These are phyloP conservation scores for Geosmithia flava DNA, from an alignment of 2,329 filamentous ascomycete species.

Conservation along the genomic window DNA sequence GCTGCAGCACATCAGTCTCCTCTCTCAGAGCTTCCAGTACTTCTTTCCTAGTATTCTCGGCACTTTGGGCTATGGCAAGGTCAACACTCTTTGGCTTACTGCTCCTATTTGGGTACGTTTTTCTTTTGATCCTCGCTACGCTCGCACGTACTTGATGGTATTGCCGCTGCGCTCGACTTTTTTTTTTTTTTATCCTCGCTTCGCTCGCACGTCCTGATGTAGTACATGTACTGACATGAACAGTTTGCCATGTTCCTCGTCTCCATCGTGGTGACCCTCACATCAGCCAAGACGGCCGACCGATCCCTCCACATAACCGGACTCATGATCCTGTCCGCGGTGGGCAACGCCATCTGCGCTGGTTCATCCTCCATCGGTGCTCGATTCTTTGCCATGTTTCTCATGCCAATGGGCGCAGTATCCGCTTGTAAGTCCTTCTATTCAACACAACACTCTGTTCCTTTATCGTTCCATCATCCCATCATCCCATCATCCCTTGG, in stretches of 20 bases:
- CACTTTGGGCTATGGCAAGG: constrained; percentile 43
- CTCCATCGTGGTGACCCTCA: constrained; percentile 41
- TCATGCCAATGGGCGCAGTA: constrained; percentile 43
- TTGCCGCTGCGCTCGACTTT: no score
- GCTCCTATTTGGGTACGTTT: constrained; percentile 38
- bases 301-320: constrained; percentile 43
- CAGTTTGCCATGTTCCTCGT: constrained; percentile 37
- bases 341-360: constrained; percentile 44
- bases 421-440: constrained; percentile 22
- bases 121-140: neutral
- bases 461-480: no score
- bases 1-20: constrained; percentile 37
- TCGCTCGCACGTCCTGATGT: neutral
- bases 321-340: constrained; percentile 36
- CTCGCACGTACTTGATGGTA: no score
- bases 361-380: constrained; percentile 34
- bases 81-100: constrained; percentile 43
- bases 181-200: neutral
- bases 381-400: constrained; percentile 50
- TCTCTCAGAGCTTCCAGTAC: constrained; percentile 47
- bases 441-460: no score
- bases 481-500: no score
- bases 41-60: constrained; percentile 54
- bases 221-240: neutral
- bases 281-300: constrained; percentile 39